Evolutionary conservation across 1,284 basidiomycete species (phyloP).

Genomic region (Sporisorium reilianum): DNA sequence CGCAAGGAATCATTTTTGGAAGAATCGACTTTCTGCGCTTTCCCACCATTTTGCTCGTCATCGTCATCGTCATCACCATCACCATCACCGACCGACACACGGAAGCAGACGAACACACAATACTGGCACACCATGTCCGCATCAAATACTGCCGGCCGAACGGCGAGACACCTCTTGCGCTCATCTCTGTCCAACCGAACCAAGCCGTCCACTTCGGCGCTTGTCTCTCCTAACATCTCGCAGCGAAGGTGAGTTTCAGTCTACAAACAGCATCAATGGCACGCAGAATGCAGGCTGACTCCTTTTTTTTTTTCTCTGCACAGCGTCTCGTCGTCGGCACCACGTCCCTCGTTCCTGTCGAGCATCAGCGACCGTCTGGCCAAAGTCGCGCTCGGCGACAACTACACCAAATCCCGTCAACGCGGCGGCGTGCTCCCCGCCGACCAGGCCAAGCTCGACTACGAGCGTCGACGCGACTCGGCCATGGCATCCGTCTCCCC

Average conservation of each 20-base stretch:
- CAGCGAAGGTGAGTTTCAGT: slow-evolving; percentile 33
- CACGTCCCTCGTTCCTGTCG: slow-evolving; percentile 31
- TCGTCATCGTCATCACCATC: slow-evolving; percentile 12
- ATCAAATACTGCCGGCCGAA: slow-evolving; percentile 22
- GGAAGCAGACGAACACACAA: neutral
- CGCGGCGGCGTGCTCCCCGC: slow-evolving; percentile 60
- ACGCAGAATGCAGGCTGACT: neutral
- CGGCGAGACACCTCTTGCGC: slow-evolving; percentile 28
- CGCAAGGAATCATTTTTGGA: neutral
- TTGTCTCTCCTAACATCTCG: neutral
- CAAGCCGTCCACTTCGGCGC: slow-evolving; percentile 26
- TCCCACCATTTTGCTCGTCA: neutral
- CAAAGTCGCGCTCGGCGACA: slow-evolving; percentile 40
- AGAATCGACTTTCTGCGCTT: slow-evolving; percentile 7
- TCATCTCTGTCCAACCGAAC: slow-evolving; percentile 4
- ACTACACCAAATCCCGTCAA: slow-evolving; percentile 29
- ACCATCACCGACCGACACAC: neutral
- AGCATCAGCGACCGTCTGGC: slow-evolving; percentile 35
- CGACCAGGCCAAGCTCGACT: slow-evolving; percentile 47
- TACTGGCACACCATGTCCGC: slow-evolving; percentile 15
- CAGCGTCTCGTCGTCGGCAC: slow-evolving; percentile 37
- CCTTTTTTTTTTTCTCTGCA: neutral
- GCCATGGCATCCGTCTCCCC: slow-evolving; percentile 57
- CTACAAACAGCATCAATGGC: neutral
- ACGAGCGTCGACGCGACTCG: slow-evolving; percentile 50